Evolutionary conservation across 495 filamentous ascomycete genomes (phyloP), one percentile per base, ranked within the genome.

Genomic region (Hypoxylon perforatum): DNA sequence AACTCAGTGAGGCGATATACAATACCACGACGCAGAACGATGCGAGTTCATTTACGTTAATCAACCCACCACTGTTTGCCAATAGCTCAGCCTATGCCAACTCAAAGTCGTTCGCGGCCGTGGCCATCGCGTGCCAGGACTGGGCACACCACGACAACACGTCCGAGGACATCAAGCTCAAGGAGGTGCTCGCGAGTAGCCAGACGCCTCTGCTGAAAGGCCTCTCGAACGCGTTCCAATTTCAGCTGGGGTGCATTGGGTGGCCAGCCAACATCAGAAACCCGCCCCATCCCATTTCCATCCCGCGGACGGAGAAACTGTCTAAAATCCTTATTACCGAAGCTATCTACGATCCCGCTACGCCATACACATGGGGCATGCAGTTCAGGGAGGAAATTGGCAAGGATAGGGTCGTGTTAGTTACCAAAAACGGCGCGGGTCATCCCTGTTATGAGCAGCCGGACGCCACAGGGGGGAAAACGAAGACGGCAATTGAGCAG

Each of bases 251-350:
- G 6, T 77, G 74, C 54, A 65, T 73, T 38, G 66, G 69, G 1
- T 77, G 75, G 73, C 66, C 69, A 9, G 55, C 64, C 18, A 68
- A 69, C 18, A 15, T 62, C 23, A 9, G 35, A 36, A 73, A 73
- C 51, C 63, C 63, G 36, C 62, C 48, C 21, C 22, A 28, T 17
- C 60, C 44, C 25, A 28, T 28, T 3, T 28, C 25, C 25, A 28
- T 28, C 25, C 25, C 25, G 25, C 25, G 15, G 9, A 46, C 44
- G 15, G 44, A 46, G 17, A 46, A 46, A 11, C 15, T 48, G n/a
- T 2, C 45, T 5, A 48, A 22, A 9, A 18, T 73, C 4, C 57
- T 77, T 17, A 28, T 75, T 25, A 61, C 71, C 10, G 72, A 74
- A 47, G 25, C 75, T 14, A 42, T 65, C 14, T 67, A 66, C 44